A percentile compares a stretch with the other conserved stretches of the same genome.
These are phyloP conservation scores for Pythium apleroticum DNA, from an alignment of 352 stramenopile genomes.

Conservation along the genomic window DNA sequence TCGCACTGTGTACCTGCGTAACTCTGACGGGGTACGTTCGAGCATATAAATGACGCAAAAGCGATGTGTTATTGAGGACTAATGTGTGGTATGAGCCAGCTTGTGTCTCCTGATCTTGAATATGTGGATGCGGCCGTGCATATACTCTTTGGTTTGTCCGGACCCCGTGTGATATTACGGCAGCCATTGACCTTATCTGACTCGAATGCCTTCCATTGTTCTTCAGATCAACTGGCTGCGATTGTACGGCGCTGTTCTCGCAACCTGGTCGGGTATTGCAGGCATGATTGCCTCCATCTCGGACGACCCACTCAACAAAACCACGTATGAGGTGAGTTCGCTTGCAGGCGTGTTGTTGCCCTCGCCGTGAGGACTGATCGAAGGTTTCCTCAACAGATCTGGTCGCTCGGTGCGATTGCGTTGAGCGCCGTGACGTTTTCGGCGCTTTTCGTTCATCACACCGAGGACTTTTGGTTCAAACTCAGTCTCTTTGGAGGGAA, in stretches of 20 bases:
- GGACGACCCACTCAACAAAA: slow-evolving; percentile 43
- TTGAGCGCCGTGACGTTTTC: slow-evolving; percentile 40
- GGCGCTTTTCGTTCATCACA: slow-evolving; percentile 46
- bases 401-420: slow-evolving; percentile 55
- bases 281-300: slow-evolving; percentile 37
- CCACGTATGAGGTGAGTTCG: slow-evolving; percentile 41
- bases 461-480: slow-evolving; percentile 53
- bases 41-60: background rate
- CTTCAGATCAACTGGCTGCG: slow-evolving; percentile 54
- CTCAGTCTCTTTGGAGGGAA: slow-evolving; percentile 23
- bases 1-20: slow-evolving; percentile 17
- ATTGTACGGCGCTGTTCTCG: slow-evolving; percentile 40
- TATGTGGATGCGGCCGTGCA: slow-evolving; percentile 46
- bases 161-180: too few relatives aligned
- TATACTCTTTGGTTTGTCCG: slow-evolving; percentile 41
- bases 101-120: slow-evolving; percentile 31
- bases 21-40: slow-evolving; percentile 13
- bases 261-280: slow-evolving; percentile 40
- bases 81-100: background rate
- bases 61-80: background rate
- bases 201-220: background rate
- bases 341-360: background rate
- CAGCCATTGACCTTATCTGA: background rate
- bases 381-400: slow-evolving; percentile 30
- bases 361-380: background rate